Evolutionary conservation across 345 rosid genomes (phyloP), one percentile per base, ranked within the genome.

Genomic region (Raphanus raphanistrum): DNA sequence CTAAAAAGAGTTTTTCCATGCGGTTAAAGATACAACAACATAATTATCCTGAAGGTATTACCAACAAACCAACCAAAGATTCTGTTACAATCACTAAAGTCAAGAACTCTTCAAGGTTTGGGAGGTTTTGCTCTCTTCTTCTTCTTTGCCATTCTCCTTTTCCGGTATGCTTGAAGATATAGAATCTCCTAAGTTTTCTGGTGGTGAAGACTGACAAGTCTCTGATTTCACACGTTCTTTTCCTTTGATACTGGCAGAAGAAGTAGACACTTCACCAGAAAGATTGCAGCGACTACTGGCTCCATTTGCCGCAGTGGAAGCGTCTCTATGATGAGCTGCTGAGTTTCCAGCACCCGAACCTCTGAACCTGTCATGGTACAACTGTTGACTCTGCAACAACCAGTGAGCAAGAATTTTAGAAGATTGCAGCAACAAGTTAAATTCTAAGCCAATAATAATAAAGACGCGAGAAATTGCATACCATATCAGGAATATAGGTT

Each of bases 401-500:
- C 75, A 80, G 43, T 11, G 54, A 64, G 38, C 32, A 80, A 2
- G 27, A 11, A 54, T 55, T 41, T 79, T 26, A 80, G 57, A 70
- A 54, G 17, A 62, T 79, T 55, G 55, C 27, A 70, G 33, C 31
- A 69, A 70, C 36, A 36, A 48, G 29, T 16, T 50, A 62, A 48
- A 5, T 35, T 62, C 59, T 11, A 12, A 66, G 28, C 52, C 45
- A 70, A 16, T 54, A 65, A 16, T 54, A 65, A 38, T n/a, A 10
- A 2, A 38, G 57, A 4, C 13, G 17, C 12, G 2, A 16, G 11
- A 25, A 58, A 48, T 43, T 25, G 1, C 83, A 5, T 88, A 90
- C 97, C 93, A 41, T 29, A 36, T 84, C 60, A 31, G 93, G 95
- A 57, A 91, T 88, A 66, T 73, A 91, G 38, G 92, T 87, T 76